These are phyloP conservation scores for Aspergillus awamori DNA, from an alignment of 2,329 filamentous ascomycete species.

Conservation along the genomic window DNA sequence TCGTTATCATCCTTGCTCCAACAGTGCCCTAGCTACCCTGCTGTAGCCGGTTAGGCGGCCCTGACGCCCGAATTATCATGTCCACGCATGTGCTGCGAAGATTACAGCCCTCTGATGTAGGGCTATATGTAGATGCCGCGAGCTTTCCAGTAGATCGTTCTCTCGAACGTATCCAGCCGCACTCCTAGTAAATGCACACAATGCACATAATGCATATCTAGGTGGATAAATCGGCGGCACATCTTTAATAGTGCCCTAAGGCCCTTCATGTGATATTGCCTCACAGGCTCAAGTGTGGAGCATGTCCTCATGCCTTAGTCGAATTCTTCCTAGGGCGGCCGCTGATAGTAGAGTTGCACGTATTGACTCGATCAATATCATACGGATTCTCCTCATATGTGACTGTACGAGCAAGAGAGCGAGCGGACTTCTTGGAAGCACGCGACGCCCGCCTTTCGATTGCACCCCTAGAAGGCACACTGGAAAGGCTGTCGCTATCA, in stretches of 20 bases:
- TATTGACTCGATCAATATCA: constrained; percentile 49
- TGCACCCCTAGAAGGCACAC: constrained; percentile 16
- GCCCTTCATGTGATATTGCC: not conserved
- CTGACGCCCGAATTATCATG: too few species aligned
- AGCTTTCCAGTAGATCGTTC: too few species aligned
- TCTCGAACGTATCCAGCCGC: too few species aligned
- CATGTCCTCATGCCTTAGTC: not conserved
- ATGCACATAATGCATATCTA: not conserved
- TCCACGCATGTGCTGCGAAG: too few species aligned
- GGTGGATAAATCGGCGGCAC: not conserved
- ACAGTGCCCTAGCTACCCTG: too few species aligned
- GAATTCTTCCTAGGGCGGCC: constrained; percentile 10
- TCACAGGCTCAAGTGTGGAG: not conserved
- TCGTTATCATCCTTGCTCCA: too few species aligned
- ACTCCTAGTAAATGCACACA: not conserved
- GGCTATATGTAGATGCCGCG: too few species aligned
- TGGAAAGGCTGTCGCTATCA: constrained; percentile 18
- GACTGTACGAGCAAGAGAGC: constrained; percentile 25
- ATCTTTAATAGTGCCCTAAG: not conserved
- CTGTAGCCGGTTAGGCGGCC: too few species aligned
- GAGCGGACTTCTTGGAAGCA: constrained; percentile 17
- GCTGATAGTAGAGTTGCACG: constrained; percentile 35
- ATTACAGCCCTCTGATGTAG: too few species aligned
- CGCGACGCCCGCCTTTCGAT: constrained; percentile 22
- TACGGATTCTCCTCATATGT: constrained; percentile 51